Evolutionary conservation across 805 yeast genomes (phyloP).

Genomic region (Kazachstania taianensis): DNA sequence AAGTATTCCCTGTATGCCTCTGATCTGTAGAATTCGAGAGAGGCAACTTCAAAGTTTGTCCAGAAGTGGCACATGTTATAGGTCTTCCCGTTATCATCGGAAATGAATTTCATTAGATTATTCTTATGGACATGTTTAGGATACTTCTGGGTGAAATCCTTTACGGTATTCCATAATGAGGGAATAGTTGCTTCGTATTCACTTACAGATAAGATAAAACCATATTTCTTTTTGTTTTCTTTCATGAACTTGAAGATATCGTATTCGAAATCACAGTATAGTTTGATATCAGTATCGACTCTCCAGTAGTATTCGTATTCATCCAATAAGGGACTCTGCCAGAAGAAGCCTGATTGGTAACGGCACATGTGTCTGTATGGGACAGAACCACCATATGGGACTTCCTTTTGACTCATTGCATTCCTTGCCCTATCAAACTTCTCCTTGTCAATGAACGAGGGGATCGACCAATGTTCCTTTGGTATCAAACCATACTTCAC

Average conservation of each 20-base stretch:
- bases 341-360: constrained; percentile 46
- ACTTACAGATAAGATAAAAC: constrained; percentile 55
- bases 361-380: constrained; percentile 63
- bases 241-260: constrained; percentile 56
- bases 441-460: constrained; percentile 49
- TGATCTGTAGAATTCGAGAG: constrained; percentile 56
- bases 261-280: constrained; percentile 50
- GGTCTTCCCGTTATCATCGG: constrained; percentile 50
- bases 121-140: constrained; percentile 35
- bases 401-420: constrained; percentile 34
- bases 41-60: constrained; percentile 72
- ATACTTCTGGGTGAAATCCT: constrained; percentile 36
- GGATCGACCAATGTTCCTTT: constrained; percentile 59
- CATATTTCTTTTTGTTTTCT: constrained; percentile 46
- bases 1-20: constrained; percentile 50
- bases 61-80: constrained; percentile 76
- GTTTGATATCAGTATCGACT: constrained; percentile 58
- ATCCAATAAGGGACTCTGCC: constrained; percentile 44
- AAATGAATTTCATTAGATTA: constrained; percentile 53
- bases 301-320: constrained; percentile 69
- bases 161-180: constrained; percentile 50
- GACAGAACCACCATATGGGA: constrained; percentile 49
- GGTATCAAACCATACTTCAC: constrained; percentile 57
- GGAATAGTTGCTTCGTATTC: constrained; percentile 56
- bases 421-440: constrained; percentile 38